Evolutionary conservation across 2,329 filamentous ascomycete genomes (phyloP).

Genomic region (Neobulgaria alba): DNA sequence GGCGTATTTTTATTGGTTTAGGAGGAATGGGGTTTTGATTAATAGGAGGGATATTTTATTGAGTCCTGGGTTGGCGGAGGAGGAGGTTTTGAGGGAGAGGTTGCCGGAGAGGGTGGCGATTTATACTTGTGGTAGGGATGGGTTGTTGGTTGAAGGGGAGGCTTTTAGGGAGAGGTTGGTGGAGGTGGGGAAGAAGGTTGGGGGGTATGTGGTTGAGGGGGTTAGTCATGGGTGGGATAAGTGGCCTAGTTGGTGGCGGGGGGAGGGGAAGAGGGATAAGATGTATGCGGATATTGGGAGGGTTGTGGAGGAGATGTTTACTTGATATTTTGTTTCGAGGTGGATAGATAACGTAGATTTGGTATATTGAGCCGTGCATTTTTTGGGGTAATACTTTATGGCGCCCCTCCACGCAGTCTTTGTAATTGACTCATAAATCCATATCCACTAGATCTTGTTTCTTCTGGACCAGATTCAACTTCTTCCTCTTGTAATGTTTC

Average conservation of each 20-base stretch:
- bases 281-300: too few species aligned
- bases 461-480: constrained; percentile 6
- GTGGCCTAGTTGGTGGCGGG: not conserved
- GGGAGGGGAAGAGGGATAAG: not conserved
- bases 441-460: constrained; percentile 25
- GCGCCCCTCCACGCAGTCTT: constrained; percentile 26
- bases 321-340: not conserved
- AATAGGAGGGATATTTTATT: constrained; percentile 8
- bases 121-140: constrained; percentile 61
- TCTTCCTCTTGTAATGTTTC: constrained; percentile 21
- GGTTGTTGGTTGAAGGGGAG: constrained; percentile 74
- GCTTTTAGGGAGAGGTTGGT: not conserved
- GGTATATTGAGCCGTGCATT: too few species aligned
- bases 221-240: not conserved
- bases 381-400: not conserved
- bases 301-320: too few species aligned
- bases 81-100: constrained; percentile 8
- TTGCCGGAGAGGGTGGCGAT: constrained; percentile 14
- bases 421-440: constrained; percentile 30
- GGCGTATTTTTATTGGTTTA: constrained; percentile 12
- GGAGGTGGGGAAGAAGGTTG: not conserved
- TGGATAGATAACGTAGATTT: too few species aligned
- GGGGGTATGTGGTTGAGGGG: not conserved
- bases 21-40: too few species aligned
- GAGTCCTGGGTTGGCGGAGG: constrained; percentile 13